These are phyloP conservation scores for Cucumis melo DNA, from an alignment of 306 rosid genomes.

Conservation along the genomic window DNA sequence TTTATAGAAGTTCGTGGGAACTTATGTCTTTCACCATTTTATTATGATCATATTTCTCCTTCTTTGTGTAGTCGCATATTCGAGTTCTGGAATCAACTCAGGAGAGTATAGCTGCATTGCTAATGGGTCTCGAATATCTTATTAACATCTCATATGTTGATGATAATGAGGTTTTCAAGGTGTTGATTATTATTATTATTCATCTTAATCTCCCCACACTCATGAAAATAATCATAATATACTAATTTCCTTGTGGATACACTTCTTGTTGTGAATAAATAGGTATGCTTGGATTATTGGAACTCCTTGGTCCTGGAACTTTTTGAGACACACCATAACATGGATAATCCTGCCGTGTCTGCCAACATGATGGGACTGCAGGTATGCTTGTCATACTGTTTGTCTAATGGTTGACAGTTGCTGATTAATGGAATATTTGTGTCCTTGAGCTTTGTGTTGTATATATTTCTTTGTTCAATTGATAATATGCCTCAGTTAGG, in stretches of 20 bases:
- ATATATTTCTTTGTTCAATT: background rate
- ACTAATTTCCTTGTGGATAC: background rate
- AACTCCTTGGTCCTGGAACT: constrained; percentile 75
- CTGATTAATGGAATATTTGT: background rate
- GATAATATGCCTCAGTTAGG: background rate
- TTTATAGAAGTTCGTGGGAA: background rate
- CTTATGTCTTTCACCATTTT: background rate
- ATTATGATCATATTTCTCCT: background rate
- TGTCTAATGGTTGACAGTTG: background rate
- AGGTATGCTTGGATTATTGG: constrained; percentile 99
- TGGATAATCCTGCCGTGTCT: constrained; percentile 39
- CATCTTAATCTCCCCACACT: background rate
- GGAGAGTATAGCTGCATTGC: constrained; percentile 61
- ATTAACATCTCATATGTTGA: constrained; percentile 88
- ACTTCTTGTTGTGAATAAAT: constrained; percentile 7
- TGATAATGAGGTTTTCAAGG: constrained; percentile 97
- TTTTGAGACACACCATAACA: constrained; percentile 35
- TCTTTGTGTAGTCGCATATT: constrained; percentile 54
- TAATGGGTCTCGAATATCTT: constrained; percentile 90
- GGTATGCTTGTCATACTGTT: constrained; percentile 13
- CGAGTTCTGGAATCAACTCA: constrained; percentile 61
- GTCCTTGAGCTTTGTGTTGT: background rate
- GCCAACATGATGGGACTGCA: constrained; percentile 54
- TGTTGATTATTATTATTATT: background rate
- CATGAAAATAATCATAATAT: too few relatives aligned